Evolutionary conservation across 495 filamentous ascomycete genomes (phyloP).

Genomic region (Penicillium cinerascens): DNA sequence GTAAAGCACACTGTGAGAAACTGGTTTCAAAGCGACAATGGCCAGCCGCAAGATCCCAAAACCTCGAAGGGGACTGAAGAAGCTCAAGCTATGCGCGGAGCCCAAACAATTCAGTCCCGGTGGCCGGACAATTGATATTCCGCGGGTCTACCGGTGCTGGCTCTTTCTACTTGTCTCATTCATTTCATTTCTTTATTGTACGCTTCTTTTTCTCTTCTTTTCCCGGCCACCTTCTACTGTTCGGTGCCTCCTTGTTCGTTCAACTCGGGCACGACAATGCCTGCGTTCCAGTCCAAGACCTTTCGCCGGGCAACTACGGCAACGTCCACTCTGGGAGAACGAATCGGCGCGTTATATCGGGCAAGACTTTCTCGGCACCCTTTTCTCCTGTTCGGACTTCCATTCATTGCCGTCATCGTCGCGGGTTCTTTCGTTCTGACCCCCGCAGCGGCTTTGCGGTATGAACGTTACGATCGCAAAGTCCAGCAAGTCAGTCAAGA

Average conservation of each 20-base stretch:
- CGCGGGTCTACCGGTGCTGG: background rate
- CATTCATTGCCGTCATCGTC: slow-evolving; percentile 89
- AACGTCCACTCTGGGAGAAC: slow-evolving; percentile 52
- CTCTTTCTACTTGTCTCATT: background rate
- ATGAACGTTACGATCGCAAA: slow-evolving; percentile 87
- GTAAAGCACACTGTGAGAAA: background rate
- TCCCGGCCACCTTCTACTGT: background rate
- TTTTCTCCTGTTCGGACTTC: slow-evolving; percentile 93
- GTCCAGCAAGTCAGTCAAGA: slow-evolving; percentile 76
- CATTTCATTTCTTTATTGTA: background rate
- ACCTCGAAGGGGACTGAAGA: slow-evolving; percentile 3
- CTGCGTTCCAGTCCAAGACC: slow-evolving; percentile 67
- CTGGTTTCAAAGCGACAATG: background rate
- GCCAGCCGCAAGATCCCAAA: background rate
- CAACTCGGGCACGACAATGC: slow-evolving; percentile 51
- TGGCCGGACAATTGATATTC: slow-evolving; percentile 20
- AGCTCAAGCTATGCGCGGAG: slow-evolving; percentile 8
- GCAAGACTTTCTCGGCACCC: slow-evolving; percentile 64
- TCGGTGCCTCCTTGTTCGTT: background rate
- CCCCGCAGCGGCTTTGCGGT: slow-evolving; percentile 86
- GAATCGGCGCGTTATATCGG: slow-evolving; percentile 76
- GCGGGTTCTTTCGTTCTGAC: slow-evolving; percentile 92
- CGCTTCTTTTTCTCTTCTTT: background rate
- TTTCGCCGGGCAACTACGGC: slow-evolving; percentile 53
- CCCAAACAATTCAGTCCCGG: slow-evolving; percentile 20